Base-by-base conservation (phyloP, 345 rosid genomes). In the Erodium maritimum region DNA sequence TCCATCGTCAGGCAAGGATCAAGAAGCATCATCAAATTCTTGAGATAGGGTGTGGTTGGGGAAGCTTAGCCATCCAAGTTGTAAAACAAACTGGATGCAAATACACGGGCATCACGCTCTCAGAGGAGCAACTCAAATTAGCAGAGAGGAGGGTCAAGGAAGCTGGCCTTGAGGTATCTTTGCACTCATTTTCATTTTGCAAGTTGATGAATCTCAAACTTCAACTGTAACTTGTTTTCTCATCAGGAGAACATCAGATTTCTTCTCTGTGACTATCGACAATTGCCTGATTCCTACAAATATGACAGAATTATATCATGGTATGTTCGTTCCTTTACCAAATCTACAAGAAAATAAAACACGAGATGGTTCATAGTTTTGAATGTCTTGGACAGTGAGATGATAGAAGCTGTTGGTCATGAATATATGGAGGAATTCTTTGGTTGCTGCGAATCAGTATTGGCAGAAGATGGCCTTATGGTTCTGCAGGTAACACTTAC, bases 21-120 rank as follows among this genome's bases (percentile, higher is more conserved):
- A 67, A 60, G 34, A 80, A 77, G 61, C 52, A 68, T 5, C 86
- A 88, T 57, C 85, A 83, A 68, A 73, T 91, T 71, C 84, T 91
- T 5, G 96, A 91, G 66, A 84, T 91, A 50, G 98, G 98, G 23
- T 83, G 81, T 22, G 98, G 98, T 20, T 91, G 98, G 98, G 98
- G 98, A 67, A 72, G 86, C 54, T 77, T 88, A 19, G 98, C 94
- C 34, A 79, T 91, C 33, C 91, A 91, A 76, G 79, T 85, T 56
- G 98, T 91, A 58, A 80, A 68, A 77, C 76, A 73, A 77, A 91
- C 95, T 14, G 91, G 94, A 62, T 91, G 98, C 76, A 81, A 62
- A 68, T 88, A 91, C 68, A 88, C 96, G 0, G 96, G 96, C 58
- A 83, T 91, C 58, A 86, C 96, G 9, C 63, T 91, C 8, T 91